Evolutionary conservation across 2,329 filamentous ascomycete species (phyloP).

Genomic region (Penicillium expansum): DNA sequence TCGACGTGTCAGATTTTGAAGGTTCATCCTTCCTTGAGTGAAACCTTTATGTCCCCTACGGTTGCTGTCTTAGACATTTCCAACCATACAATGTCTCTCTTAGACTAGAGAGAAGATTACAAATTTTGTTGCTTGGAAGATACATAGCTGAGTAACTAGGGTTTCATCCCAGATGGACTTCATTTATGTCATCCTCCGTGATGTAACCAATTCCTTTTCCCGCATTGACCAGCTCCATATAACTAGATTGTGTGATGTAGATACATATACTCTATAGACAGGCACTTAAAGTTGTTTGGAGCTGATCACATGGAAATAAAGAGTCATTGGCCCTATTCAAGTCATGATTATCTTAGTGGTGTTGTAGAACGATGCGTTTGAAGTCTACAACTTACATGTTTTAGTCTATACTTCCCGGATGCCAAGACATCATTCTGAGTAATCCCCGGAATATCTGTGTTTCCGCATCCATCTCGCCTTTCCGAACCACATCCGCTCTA

Average conservation of each 20-base stretch:
- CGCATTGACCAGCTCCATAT: neutral
- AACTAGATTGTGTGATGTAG: neutral
- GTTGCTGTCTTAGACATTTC: constrained; percentile 23
- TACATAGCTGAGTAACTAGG: neutral
- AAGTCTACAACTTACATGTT: neutral
- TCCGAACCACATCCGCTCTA: constrained; percentile 9
- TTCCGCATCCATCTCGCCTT: constrained; percentile 7
- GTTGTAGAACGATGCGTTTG: neutral
- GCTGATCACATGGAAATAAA: neutral
- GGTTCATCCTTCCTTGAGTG: constrained; percentile 8
- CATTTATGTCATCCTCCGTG: neutral
- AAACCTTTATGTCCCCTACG: constrained; percentile 13
- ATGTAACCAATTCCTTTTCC: neutral
- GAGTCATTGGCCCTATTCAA: neutral
- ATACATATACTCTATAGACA: neutral
- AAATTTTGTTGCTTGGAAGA: neutral
- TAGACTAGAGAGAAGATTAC: neutral
- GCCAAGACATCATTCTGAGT: constrained; percentile 8
- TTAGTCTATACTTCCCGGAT: neutral
- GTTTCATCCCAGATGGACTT: neutral
- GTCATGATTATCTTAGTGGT: neutral
- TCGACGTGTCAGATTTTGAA: neutral
- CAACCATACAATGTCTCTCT: neutral
- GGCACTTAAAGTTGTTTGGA: neutral
- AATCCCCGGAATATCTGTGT: constrained; percentile 7